These are phyloP conservation scores for Penicilliopsis zonata DNA, from an alignment of 495 filamentous ascomycete species.

Conservation along the genomic window DNA sequence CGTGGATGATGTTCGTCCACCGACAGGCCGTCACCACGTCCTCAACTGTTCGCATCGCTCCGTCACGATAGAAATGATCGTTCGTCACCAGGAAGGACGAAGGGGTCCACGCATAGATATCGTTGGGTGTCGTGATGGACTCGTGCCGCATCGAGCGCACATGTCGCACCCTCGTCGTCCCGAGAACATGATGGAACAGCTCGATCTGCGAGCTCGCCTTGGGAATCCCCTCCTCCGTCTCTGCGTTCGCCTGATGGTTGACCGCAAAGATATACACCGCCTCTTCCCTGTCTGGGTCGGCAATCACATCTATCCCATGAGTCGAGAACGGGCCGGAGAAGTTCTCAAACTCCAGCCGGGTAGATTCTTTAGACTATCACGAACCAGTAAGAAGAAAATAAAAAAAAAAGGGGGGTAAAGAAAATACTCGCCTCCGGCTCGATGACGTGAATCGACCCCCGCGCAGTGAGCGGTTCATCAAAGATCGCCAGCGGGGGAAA, in stretches of 20 bases:
- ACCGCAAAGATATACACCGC: conserved; percentile 50
- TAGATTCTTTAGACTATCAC: conserved; percentile 41
- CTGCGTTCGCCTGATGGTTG: conserved; percentile 43
- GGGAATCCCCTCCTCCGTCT: conserved; percentile 13
- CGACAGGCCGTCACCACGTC: conserved; percentile 23
- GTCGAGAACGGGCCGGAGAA: conserved; percentile 44
- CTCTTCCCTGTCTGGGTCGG: conserved; percentile 22
- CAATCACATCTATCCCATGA: conserved; percentile 48
- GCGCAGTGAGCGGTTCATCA: conserved; percentile 17
- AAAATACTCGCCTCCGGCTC: conserved; percentile 37
- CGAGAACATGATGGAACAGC: conserved; percentile 42
- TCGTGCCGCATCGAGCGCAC: conserved; percentile 31
- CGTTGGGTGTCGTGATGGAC: conserved; percentile 47
- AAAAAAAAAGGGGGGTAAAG: no score
- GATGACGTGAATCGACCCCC: conserved; percentile 41
- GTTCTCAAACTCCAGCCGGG: conserved; percentile 33
- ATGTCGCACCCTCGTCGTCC: conserved; percentile 18
- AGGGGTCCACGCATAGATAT: conserved; percentile 37
- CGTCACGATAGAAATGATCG: conserved; percentile 42
- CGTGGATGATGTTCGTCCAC: conserved; percentile 26
- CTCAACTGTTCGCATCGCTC: conserved; percentile 30
- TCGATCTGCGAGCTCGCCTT: conserved; percentile 43
- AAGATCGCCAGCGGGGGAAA: conserved; percentile 39
- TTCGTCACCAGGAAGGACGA: conserved; percentile 47
- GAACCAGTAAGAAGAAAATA: no score